Evolutionary conservation across 1,284 basidiomycete species (phyloP), one percentile per base, ranked within the genome.

Genomic region (Moniliophthora roreri): DNA sequence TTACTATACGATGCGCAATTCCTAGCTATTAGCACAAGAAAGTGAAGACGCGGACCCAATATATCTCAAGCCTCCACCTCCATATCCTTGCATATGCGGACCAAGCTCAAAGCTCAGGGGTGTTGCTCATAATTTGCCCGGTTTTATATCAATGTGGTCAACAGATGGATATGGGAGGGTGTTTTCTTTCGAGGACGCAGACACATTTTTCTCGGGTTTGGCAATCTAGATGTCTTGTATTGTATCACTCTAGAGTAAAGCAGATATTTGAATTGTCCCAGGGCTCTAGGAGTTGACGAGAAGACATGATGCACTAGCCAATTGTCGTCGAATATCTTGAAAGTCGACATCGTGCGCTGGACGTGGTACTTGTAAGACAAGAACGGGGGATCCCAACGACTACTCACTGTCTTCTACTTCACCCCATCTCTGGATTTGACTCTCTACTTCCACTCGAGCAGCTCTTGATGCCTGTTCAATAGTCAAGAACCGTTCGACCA

Each of bases 351-450:
- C 95, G 66, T 97, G 95, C 23, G 93, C 93, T 95, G 66, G 23
- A 50, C 26, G 18, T n/a, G n/a, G n/a, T 28, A 32, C 38, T 47
- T 11, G 54, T 52, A 35, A 57, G 36, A 52, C 48, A 36, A 53
- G 26, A 42, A 16, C 28, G 21, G 26, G 23, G 7, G 37, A 50
- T 42, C 16, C 36, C 40, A 44, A n/a, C 53, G 60, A 21, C 52
- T 18, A 80, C 94, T 77, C 64, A 97, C 95, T 92, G 70, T 99
- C 97, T 76, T 99, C 97, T 0, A 99, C 97, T 71, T 97, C 94
- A 21, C 97, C 97, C 97, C 97, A 99, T 48, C 85, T 79, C 69
- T 96, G 84, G 58, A 98, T 98, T 72, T 99, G 97, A 65, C 91
- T 94, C 55, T 87, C 81, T 0, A 99, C 95, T 70, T 99, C 97